Conservation (phyloP, 768 basidiomycete genomes). For the Rickenella mellea region DNA sequence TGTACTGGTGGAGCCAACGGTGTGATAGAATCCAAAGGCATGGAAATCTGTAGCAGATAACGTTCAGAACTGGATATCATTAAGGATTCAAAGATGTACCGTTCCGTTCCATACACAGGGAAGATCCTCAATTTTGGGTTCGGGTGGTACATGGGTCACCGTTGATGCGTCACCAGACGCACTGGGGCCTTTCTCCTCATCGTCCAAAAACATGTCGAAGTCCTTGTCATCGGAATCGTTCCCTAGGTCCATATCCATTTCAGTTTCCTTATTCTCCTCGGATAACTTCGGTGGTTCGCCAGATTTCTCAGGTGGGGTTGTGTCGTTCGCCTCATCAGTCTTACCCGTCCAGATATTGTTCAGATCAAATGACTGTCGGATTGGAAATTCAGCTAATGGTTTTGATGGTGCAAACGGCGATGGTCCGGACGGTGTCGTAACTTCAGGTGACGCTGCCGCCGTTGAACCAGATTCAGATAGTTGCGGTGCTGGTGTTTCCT, state of each 20-base stretch:
- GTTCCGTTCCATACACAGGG: conserved; percentile 68
- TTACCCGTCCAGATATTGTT: conserved; percentile 60
- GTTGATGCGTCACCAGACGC: conserved; percentile 11
- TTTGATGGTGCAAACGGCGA: conserved; percentile 24
- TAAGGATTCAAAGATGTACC: conserved; percentile 29
- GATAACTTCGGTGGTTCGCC: conserved; percentile 11
- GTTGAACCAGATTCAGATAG: conserved; percentile 21
- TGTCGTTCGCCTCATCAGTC: conserved; percentile 9
- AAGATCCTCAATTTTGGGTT: conserved; percentile 43
- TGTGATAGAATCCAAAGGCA: conserved; percentile 71
- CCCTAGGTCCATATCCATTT: conserved; percentile 27
- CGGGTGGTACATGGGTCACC: conserved; percentile 17
- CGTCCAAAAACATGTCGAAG: conserved; percentile 79
- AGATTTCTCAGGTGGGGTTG: background rate
- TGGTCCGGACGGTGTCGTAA: conserved; percentile 12
- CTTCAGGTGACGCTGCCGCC: conserved; percentile 3
- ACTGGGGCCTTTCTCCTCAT: conserved; percentile 38
- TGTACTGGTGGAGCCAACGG: conserved; percentile 51
- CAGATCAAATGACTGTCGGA: conserved; percentile 57
- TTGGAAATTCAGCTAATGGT: conserved; percentile 32
- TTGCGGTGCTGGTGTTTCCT: conserved; percentile 12
- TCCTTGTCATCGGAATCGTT: conserved; percentile 62
- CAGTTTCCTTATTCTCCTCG: conserved; percentile 28
- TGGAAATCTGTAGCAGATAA: conserved; percentile 44
- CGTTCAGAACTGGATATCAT: conserved; percentile 7